Conservation (phyloP, 495 filamentous ascomycete genomes). For the Barbatosphaeria neglecta region DNA sequence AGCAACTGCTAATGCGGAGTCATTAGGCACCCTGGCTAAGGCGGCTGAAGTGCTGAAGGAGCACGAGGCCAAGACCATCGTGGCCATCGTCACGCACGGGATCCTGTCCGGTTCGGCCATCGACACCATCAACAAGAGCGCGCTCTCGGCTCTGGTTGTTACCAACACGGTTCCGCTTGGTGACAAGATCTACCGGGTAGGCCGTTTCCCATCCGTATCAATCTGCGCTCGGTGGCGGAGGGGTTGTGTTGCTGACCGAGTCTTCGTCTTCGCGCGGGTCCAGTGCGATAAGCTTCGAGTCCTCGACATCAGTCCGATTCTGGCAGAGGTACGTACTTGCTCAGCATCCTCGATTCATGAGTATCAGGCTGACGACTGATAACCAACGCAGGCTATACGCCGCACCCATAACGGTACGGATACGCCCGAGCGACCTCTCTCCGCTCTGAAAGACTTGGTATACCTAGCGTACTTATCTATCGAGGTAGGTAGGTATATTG, state of each 20-base stretch:
- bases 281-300: conserved; percentile 67
- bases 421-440: too few species aligned
- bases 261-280: too few species aligned
- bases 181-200: conserved; percentile 49
- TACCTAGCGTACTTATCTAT: not conserved
- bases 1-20: not conserved
- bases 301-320: conserved; percentile 86
- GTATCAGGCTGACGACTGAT: conserved; percentile 21
- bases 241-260: not conserved
- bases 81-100: conserved; percentile 93
- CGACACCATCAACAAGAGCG: conserved; percentile 75
- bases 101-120: conserved; percentile 89
- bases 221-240: not conserved
- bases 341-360: not conserved
- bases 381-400: conserved; percentile 48
- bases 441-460: too few species aligned
- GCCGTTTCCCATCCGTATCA: too few species aligned
- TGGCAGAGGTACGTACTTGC: conserved; percentile 35
- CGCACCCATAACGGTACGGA: conserved; percentile 85
- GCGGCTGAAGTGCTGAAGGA: conserved; percentile 85
- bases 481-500: conserved; percentile 28
- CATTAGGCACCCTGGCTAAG: conserved; percentile 59
- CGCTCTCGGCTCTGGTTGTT: conserved; percentile 69
- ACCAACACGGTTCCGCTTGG: conserved; percentile 94
- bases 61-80: conserved; percentile 75